Base-by-base conservation (phyloP, 2,329 filamentous ascomycete species). In the Xylariaceae sp. region DNA sequence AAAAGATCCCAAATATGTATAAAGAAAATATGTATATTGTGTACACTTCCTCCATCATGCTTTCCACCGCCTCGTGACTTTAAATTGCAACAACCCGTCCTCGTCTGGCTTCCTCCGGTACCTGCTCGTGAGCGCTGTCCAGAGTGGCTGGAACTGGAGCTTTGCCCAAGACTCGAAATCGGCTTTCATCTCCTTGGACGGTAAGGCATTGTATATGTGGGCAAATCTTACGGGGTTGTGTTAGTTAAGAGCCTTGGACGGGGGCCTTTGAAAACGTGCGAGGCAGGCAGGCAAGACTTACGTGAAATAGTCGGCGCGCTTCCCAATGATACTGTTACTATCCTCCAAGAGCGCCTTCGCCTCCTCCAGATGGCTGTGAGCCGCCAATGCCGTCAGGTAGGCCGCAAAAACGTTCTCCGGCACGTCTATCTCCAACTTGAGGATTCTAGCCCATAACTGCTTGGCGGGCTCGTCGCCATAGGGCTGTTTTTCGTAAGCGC, bases 361-460 rank as follows among this genome's bases (percentile, higher is more conserved):
- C 51, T 84, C 79, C 14, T 85, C 76, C 32, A 86, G 71, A 34
- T 82, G 71, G 16, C 79, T 81, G 48, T 87, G 84, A 3, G 81
- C 80, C 0, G 84, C 85, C 39, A 95, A 61, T 1, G 85, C 85
- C 7, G 80, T 84, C 33, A 85, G 69, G 59, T 94, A 97, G 1
- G 82, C 79, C 14, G 77, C 77, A 63, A 86, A 90, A 9, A 97
- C 76, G 2, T 72, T 62, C 15, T 75, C 73, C 26, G 88, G 84
- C 16, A 95, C 71, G 28, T 87, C 82, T 36, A 97, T 73, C 19
- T 92, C 87, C 72, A 94, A 82, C 40, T 71, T 70, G 51, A 74
- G 71, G 41, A 92, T 72, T 62, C 78, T 79, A 15, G 67, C 67
- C 86, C 85, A 94, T 5, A 90, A 78, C 33, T 76, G 68, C 14